These are phyloP conservation scores for Stephania japonica DNA, from an alignment of 164 flowering plant genomes.

Conservation along the genomic window DNA sequence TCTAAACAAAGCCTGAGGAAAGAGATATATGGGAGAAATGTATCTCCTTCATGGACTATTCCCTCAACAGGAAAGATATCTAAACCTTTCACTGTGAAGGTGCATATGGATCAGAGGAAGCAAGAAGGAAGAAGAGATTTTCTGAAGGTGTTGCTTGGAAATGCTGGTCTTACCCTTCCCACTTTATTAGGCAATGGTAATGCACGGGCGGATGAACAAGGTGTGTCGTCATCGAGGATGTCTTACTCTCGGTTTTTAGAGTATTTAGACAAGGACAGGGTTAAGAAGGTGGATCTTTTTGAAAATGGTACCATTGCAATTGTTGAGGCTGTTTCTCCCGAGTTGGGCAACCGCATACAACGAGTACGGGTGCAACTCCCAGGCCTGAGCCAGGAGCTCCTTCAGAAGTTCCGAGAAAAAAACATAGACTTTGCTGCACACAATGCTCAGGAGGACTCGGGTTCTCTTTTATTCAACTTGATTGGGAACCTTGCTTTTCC, in stretches of 20 bases:
- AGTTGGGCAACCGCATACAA: slow-evolving; percentile 79
- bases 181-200: slow-evolving; percentile 51
- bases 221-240: slow-evolving; percentile 92
- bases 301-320: slow-evolving; percentile 97
- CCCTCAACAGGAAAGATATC: slow-evolving; percentile 34
- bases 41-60: slow-evolving; percentile 29
- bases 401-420: slow-evolving; percentile 89
- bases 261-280: slow-evolving; percentile 78
- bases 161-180: slow-evolving; percentile 57
- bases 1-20: slow-evolving; percentile 32
- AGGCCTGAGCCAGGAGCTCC: slow-evolving; percentile 85
- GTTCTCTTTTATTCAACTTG: slow-evolving; percentile 65
- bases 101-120: slow-evolving; percentile 47
- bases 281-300: slow-evolving; percentile 74
- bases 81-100: slow-evolving; percentile 37
- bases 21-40: slow-evolving; percentile 38
- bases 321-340: slow-evolving; percentile 89
- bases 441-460: slow-evolving; percentile 84
- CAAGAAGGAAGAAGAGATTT: slow-evolving; percentile 71
- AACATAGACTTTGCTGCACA: slow-evolving; percentile 96
- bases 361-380: slow-evolving; percentile 91
- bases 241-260: slow-evolving; percentile 90
- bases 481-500: slow-evolving; percentile 86
- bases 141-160: slow-evolving; percentile 67
- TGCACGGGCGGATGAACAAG: slow-evolving; percentile 89